Base-by-base conservation (phyloP, 2,329 filamentous ascomycete genomes). In the Aspergillus quadricinctus region DNA sequence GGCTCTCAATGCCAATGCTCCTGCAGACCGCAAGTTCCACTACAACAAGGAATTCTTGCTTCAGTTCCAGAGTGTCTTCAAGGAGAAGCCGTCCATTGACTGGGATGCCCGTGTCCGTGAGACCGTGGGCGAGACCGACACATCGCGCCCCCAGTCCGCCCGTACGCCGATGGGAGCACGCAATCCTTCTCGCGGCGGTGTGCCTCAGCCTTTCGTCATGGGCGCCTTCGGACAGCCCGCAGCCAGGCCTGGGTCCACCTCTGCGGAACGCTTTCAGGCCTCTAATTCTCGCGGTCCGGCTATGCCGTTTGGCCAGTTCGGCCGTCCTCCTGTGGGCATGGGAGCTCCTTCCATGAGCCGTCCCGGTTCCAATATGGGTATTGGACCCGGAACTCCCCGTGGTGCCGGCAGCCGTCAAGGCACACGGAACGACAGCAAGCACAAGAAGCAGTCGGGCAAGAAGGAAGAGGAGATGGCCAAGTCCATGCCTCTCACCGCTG, bases 31-130 rank as follows among this genome's bases (percentile, higher is more conserved):
- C 74, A 93, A 92, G 78, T 96, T 95, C 80, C 92, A 95, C 74
- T 99, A 99, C 75, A 92, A 97, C 77, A 90, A 92, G 68, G 88
- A 88, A 66, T 99, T 99, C 81, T 80, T 99, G 77, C 82, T 99
- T 29, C 94, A 99, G 72, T 99, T 99, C 82, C 90, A 97, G 78
- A 85, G 85, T 66, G 91, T 96, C 21, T 99, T 97, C 78, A 95
- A 91, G 61, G 94, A 99, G 80, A 95, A 97, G 78, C 94, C 94
- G 14, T 96, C 92, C 0, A 76, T 92, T 46, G 93, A 97, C 70
- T 99, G 96, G 85, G 89, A 95, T 70, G 82, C 88, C 63, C 92
- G 94, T 69, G 87, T 99, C 59, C 82, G 93, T 83, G 87, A 89
- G 77, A 81, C 88, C 79, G 74, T 99, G 63, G 93, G 93, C 56